Base-by-base conservation (phyloP, 495 filamentous ascomycete genomes). In the Trichoderma erinaceum region DNA sequence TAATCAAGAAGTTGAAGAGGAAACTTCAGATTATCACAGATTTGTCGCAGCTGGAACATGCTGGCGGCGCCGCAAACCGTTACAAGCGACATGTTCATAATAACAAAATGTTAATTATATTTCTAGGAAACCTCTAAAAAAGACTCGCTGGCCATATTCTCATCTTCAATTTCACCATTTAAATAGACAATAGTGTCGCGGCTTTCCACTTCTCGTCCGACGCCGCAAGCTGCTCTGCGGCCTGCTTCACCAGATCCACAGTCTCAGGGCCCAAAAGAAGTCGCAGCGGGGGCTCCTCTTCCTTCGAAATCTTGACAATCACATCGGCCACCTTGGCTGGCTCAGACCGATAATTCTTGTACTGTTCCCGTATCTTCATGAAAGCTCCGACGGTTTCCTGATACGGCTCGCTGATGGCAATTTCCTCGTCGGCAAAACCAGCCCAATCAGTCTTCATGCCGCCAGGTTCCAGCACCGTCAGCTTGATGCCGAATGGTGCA, bases 371-470 rank as follows among this genome's bases (percentile, higher is more conserved):
- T 8, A 71, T 12, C 8, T 67, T 44, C 23, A 64, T 50, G 38
- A 61, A 56, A 27, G 58, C 63, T 16, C 72, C 73, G 0, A 75
- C 73, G 3, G 65, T 71, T 15, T 38, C 58, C 43, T 72, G 41
- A 21, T 77, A 77, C 0, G 75, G 74, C 64, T 77, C 71, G 46
- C 72, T 74, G 23, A 75, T 66, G 13, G 50, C n/a, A 0, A 71
- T 69, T 35, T 73, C 71, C 10, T 73, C 21, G 73, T 76, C 76
- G 7, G 73, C 75, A 21, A 71, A 70, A 1, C 73, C 73, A 13
- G 75, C 72, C 73, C 75, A 79, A 66, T 79, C 75, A 2, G 77
- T 79, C 67, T 69, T 41, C 27, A 79, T 76, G 66, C 78, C 75
- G 64, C 76, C 76, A 5, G 76, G 78, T 69, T 79, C 78, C 64